These are phyloP conservation scores for Alternaria gaisen DNA, from an alignment of 2,329 filamentous ascomycete species.

Conservation along the genomic window DNA sequence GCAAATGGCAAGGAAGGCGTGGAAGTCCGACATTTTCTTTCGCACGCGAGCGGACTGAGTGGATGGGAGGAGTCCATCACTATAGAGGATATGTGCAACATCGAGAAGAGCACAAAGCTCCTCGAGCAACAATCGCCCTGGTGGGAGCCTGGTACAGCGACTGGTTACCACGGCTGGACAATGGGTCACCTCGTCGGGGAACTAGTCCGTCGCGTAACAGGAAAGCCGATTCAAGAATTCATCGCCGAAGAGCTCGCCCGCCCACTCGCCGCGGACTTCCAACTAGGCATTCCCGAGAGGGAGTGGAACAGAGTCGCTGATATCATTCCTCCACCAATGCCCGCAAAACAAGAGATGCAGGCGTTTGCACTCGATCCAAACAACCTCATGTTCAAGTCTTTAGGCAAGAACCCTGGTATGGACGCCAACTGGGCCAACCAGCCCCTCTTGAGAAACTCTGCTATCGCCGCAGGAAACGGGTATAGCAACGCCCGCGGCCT, in stretches of 20 bases:
- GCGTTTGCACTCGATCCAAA: background rate
- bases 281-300: slow-evolving; percentile 15
- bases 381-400: slow-evolving; percentile 8
- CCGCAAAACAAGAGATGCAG: background rate
- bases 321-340: slow-evolving; percentile 20
- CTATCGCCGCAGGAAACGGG: slow-evolving; percentile 19
- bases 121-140: slow-evolving; percentile 24
- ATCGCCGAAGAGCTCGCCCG: slow-evolving; percentile 71
- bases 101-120: slow-evolving; percentile 15
- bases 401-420: slow-evolving; percentile 18
- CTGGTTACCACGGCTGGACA: slow-evolving; percentile 25
- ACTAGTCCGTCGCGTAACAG: slow-evolving; percentile 18
- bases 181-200: slow-evolving; percentile 27
- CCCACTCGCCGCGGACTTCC: slow-evolving; percentile 55
- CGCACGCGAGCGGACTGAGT: slow-evolving; percentile 24
- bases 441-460: slow-evolving; percentile 5
- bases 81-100: slow-evolving; percentile 13
- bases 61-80: slow-evolving; percentile 21
- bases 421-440: slow-evolving; percentile 14
- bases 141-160: slow-evolving; percentile 28
- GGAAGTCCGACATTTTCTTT: slow-evolving; percentile 26
- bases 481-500: slow-evolving; percentile 25
- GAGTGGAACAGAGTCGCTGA: slow-evolving; percentile 22
- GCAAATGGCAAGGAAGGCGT: slow-evolving; percentile 27
- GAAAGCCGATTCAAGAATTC: slow-evolving; percentile 15